These are phyloP conservation scores for Allium cepa DNA, from an alignment of 106 monocot species.

Conservation along the genomic window DNA sequence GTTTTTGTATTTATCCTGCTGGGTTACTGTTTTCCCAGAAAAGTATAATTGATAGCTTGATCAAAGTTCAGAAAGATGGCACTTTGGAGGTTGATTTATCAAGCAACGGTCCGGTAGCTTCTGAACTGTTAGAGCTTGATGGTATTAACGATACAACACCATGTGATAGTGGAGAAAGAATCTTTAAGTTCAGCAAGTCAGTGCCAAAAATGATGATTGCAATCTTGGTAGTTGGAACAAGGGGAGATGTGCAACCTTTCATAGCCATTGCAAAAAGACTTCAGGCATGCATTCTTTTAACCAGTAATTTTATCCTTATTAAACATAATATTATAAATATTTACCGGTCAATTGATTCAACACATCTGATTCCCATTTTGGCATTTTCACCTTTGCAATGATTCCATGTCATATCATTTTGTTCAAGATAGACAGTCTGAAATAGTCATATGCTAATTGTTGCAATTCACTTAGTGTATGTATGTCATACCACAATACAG, in stretches of 20 bases:
- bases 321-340: neutral
- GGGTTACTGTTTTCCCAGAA: conserved; percentile 30
- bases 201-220: conserved; percentile 77
- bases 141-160: conserved; percentile 24
- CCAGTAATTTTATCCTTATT: neutral
- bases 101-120: conserved; percentile 46
- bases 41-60: conserved; percentile 57
- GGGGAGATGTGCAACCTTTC: conserved; percentile 99
- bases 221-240: conserved; percentile 96
- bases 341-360: neutral
- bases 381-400: neutral
- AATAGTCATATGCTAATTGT: no score
- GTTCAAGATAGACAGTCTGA: neutral
- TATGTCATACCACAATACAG: conserved; percentile 21
- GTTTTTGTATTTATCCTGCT: neutral
- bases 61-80: conserved; percentile 86
- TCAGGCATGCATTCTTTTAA: conserved; percentile 53
- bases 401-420: neutral
- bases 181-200: conserved; percentile 31
- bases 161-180: conserved; percentile 14
- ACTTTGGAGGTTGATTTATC: conserved; percentile 66
- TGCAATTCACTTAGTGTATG: no score
- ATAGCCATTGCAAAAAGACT: conserved; percentile 85
- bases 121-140: conserved; percentile 88
- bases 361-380: neutral